Percentiles rank a stretch among this genome's conserved stretches.
Evolutionary conservation across 2,329 filamentous ascomycete genomes (phyloP).

Genomic region (Fusarium sp.): DNA sequence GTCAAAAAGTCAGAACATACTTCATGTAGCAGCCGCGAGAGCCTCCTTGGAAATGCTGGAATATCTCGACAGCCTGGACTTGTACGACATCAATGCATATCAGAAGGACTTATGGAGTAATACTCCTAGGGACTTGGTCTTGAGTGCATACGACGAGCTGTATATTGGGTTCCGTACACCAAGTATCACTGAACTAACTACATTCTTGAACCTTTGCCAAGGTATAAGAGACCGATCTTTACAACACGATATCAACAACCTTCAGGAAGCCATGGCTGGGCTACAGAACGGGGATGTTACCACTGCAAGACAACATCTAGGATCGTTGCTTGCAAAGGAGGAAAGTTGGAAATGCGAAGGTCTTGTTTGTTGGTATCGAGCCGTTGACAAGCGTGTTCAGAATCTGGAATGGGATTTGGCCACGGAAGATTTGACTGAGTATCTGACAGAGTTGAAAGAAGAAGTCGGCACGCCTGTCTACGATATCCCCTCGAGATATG

Average conservation of each 20-base stretch:
- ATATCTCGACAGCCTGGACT: neutral
- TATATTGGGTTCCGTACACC: neutral
- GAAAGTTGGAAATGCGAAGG: neutral
- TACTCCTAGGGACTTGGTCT: neutral
- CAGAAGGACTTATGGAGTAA: neutral
- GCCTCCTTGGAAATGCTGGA: neutral
- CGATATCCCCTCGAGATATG: neutral
- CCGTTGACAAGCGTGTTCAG: slow-evolving; percentile 19
- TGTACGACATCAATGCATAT: neutral
- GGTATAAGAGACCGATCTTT: slow-evolving; percentile 22
- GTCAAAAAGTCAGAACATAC: fast-evolving
- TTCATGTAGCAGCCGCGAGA: neutral
- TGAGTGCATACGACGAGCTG: fast-evolving
- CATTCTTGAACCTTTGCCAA: slow-evolving; percentile 24
- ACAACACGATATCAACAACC: neutral
- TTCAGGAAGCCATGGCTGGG: neutral
- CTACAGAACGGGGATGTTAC: neutral
- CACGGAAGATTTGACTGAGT: slow-evolving; percentile 10
- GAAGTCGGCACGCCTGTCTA: slow-evolving; percentile 14
- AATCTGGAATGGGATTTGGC: slow-evolving; percentile 3
- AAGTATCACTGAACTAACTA: neutral
- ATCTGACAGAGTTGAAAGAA: slow-evolving; percentile 8
- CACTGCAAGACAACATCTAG: neutral
- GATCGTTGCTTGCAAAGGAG: slow-evolving; percentile 2
- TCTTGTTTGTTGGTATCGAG: slow-evolving; percentile 19